Base-by-base conservation (phyloP, 768 basidiomycete species). In the Galerina sulciceps region DNA sequence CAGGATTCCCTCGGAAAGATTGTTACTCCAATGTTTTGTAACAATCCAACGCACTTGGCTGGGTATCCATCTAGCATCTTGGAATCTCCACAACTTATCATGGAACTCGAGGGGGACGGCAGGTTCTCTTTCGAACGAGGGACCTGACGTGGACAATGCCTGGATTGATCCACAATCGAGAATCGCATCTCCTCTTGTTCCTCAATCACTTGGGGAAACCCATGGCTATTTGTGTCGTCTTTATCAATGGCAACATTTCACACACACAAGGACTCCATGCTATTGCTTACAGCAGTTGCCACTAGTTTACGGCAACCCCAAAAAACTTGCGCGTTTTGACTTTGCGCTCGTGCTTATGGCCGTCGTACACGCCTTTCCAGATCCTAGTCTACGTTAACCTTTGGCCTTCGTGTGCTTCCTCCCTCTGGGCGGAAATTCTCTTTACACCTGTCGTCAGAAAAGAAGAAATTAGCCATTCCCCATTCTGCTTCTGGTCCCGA, bases 151-250 rank as follows among this genome's bases (percentile, higher is more conserved):
- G 50, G 10, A 6, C 13, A 42, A 52, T 46, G 44, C 59, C 60
- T 46, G 53, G 61, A 58, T 59, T 58, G 63, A 67, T 69, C 60
- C 66, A 68, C 62, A 57, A 50, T 38, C 56, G 62, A 65, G 65
- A 65, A 67, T 66, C 61, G 44, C 56, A 34, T 55, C 57, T 22
- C 51, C 44, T 44, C 52, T 52, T 43, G 20, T 35, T 40, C n/a
- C 37, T 52, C 22, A 36, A 43, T 43, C 41, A 31, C 40, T 26
- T 47, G 40, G 43, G 57, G 42, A 55, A 58, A 52, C 50, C 40
- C 37, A 58, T 44, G 42, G 44, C 57, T 43, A 51, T 45, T 52
- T 45, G 42, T 35, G 50, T 46, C 18, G 13, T 36, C 20, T 42
- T 42, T 40, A 36, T 23, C 35, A 49, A 35, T 43, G 45, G 35